A percentile compares a stretch with the other conserved stretches of the same genome.
These are phyloP conservation scores for Sporothrix inflata DNA, from an alignment of 2,329 filamentous ascomycete species.

Conservation along the genomic window DNA sequence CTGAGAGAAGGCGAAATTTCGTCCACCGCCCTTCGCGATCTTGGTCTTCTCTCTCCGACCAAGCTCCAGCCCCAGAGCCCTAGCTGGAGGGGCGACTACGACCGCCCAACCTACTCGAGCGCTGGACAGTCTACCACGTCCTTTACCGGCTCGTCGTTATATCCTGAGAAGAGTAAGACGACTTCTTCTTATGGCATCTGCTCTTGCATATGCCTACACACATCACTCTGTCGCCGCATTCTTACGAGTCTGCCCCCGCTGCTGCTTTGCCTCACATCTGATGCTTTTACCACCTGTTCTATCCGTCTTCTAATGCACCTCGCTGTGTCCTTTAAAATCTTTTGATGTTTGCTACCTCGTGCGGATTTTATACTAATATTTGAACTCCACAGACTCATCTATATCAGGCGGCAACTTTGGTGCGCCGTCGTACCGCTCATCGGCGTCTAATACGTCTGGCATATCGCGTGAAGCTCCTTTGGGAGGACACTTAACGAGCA, in stretches of 20 bases:
- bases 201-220: neutral
- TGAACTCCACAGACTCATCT: constrained; percentile 43
- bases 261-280: constrained; percentile 3
- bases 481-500: constrained; percentile 56
- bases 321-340: neutral
- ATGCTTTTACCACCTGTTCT: neutral
- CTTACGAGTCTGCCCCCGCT: neutral
- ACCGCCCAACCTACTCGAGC: constrained; percentile 37
- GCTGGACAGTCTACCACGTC: constrained; percentile 37
- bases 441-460: constrained; percentile 44
- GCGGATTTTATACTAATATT: constrained; percentile 34
- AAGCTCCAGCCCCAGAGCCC: constrained; percentile 19
- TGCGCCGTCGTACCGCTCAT: constrained; percentile 47
- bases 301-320: neutral
- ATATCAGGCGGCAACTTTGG: constrained; percentile 44
- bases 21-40: constrained; percentile 42
- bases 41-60: constrained; percentile 41
- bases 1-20: constrained; percentile 43
- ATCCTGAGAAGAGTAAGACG: constrained; percentile 44
- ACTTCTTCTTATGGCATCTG: constrained; percentile 10
- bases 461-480: constrained; percentile 43
- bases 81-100: constrained; percentile 37
- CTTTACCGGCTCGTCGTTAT: constrained; percentile 31
- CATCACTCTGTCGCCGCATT: neutral
- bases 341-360: neutral